A percentile compares a stretch with the other conserved stretches of the same genome.
phyloP scores from a whole-genome alignment of 2,329 filamentous ascomycete genomes.

The Epichloe festucae region DNA sequence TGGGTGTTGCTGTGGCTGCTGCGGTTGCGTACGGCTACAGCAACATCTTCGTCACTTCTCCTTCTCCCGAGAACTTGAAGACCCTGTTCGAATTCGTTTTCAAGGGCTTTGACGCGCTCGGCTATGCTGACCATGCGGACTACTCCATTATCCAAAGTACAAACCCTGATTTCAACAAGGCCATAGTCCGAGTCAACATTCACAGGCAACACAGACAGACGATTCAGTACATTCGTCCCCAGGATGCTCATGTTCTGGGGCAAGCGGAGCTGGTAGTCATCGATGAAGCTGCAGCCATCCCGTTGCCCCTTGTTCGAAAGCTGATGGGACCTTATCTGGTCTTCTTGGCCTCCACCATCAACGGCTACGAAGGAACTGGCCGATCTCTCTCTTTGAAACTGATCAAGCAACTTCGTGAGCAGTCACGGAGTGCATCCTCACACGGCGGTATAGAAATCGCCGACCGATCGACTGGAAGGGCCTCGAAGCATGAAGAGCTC shows the following conservation, averaged over 20 bases:
- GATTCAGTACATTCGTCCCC: conserved; percentile 95
- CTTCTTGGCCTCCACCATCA: conserved; percentile 99
- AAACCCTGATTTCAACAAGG: conserved; percentile 98
- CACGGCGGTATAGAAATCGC: conserved; percentile 52
- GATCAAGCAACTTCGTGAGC: conserved; percentile 91
- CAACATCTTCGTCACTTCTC: conserved; percentile 98
- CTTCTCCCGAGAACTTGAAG: conserved; percentile 95
- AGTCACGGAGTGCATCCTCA: conserved; percentile 54
- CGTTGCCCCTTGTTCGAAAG: conserved; percentile 80
- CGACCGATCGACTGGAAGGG: conserved; percentile 67
- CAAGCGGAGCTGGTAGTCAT: conserved; percentile 94
- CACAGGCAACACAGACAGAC: conserved; percentile 92
- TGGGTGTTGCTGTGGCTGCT: conserved; percentile 87
- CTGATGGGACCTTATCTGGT: conserved; percentile 94
- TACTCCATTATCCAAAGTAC: conserved; percentile 98
- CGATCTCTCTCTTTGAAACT: conserved; percentile 89
- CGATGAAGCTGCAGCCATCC: conserved; percentile 94
- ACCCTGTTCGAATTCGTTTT: conserved; percentile 97
- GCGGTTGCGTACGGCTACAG: conserved; percentile 94
- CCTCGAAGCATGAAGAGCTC: conserved; percentile 49
- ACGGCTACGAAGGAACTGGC: conserved; percentile 95
- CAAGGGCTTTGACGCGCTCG: conserved; percentile 91
- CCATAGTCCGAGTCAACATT: conserved; percentile 92
- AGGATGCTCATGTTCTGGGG: conserved; percentile 87
- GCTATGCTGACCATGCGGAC: conserved; percentile 88